Percentiles rank a stretch among this genome's conserved stretches.
Conservation (phyloP, 1,284 basidiomycete genomes). For the Puccinia sorghi region DNA sequence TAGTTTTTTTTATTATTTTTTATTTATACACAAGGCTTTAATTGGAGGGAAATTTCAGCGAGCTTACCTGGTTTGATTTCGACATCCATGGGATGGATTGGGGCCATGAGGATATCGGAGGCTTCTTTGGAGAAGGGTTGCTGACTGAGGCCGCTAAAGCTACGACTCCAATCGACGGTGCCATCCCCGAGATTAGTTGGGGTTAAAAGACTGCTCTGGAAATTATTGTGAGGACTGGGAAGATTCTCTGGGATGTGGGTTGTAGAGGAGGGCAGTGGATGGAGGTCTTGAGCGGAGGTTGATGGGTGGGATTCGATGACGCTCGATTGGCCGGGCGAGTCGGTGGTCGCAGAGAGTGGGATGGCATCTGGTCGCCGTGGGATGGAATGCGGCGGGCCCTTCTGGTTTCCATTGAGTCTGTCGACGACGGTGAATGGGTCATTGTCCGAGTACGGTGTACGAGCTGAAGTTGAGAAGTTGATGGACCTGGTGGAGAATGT, state of each 20-base stretch:
- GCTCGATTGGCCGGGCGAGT: slow-evolving; percentile 40
- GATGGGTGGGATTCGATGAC: slow-evolving; percentile 46
- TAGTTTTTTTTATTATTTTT: no score
- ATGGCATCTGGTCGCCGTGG: slow-evolving; percentile 11
- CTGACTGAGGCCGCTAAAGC: slow-evolving; percentile 77
- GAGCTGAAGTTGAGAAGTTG: background rate
- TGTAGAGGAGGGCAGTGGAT: slow-evolving; percentile 33
- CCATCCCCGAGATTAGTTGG: slow-evolving; percentile 24
- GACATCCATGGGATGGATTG: slow-evolving; percentile 75
- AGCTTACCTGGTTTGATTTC: slow-evolving; percentile 79
- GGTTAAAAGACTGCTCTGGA: slow-evolving; percentile 7
- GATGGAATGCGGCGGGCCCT: background rate
- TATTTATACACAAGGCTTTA: no score
- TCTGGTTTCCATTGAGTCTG: slow-evolving; percentile 22
- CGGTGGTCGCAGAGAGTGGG: slow-evolving; percentile 36
- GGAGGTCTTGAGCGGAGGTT: slow-evolving; percentile 36
- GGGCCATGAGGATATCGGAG: slow-evolving; percentile 71
- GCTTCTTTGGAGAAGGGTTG: slow-evolving; percentile 77
- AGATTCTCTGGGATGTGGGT: background rate
- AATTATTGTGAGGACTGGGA: background rate
- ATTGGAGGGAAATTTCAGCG: background rate
- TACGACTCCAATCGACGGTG: slow-evolving; percentile 73
- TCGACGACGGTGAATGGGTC: slow-evolving; percentile 42
- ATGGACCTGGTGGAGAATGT: background rate
- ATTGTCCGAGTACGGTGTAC: background rate